Base-by-base conservation (phyloP, 73 alveolate species). In the Durusdinium trenchii region DNA sequence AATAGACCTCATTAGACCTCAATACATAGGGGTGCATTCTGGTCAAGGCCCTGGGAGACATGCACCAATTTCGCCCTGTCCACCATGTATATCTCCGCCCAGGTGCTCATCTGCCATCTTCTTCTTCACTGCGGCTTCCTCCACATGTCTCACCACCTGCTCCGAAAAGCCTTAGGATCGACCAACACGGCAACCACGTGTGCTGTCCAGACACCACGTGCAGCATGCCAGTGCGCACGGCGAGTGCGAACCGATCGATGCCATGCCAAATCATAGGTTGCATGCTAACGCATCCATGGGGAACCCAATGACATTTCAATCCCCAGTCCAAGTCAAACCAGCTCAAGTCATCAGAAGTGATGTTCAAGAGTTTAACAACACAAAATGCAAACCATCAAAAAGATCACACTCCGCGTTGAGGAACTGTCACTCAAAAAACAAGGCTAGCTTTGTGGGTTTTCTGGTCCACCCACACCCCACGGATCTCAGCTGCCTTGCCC, bases 71-170 rank as follows among this genome's bases (percentile, higher is more conserved):
- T n/a, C 28, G 51, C n/a, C 32, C 23, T 23, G 69, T 57, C 32
- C 23, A 23, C 23, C 23, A 57, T 23, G 12, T 23, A 57, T 23
- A 64, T 64, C 79, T 28, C 79, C 30, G 67, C 67, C 93, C 10
- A 83, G 93, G 52, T 0, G 35, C 93, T 83, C 93, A 35, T 83
- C 93, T n/a, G 93, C 93, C 75, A 83, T 83, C 93, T 50, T 83
- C 73, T 83, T 83, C 73, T 83, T 83, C 93, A 64, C 86, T n/a
- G 95, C 79, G 42, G 96, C 85, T 69, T 89, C 85, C 38, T 89
- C 96, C 38, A 89, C 96, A 35, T 64, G 82, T 69, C 82, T 61
- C 69, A 89, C 96, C 84, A 89, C 96, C 46, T 89, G 96, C 64
- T 89, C 96, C 50, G 96, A 89, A 69, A 89, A 89, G 42, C 96